Evolutionary conservation across 148 eudicot genomes (phyloP), one percentile per base, ranked within the genome.

Genomic region (Fagopyrum esculentum): DNA sequence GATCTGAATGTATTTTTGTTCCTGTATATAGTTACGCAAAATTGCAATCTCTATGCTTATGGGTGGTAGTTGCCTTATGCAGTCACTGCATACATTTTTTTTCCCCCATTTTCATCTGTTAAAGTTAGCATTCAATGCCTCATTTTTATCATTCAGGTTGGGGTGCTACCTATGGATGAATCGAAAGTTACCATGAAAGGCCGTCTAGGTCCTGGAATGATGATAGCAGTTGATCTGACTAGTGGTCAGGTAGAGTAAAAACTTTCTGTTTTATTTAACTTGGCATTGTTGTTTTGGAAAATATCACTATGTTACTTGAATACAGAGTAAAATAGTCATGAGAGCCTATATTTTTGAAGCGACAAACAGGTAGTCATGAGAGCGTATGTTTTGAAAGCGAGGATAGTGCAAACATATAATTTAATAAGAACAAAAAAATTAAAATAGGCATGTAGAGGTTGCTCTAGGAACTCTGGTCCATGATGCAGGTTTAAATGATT

Each of bases 161-260:
- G 98, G 72, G 98, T 95, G 77, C 79, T 95, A 49, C 98, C 98
- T 45, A 85, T 89, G 86, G 98, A 95, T 86, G 97, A 95, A 76
- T 95, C 98, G 59, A 92, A 95, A 80, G 85, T 95, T 75, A 86
- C 79, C 74, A 92, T 90, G 97, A 95, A 95, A 85, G 98, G 98
- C 75, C 98, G 98, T 30, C 85, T 95, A 78, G 98, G 98, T 83
- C 98, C 98, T 71, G 98, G 98, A 80, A 95, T 95, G 98, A 95
- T 95, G 98, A 95, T 95, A 75, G 17, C 96, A 59, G 98, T 84
- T 79, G 93, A 95, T 85, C 85, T 95, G 75, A 74, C 49, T n/a
- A 87, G 81, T 83, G 98, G 98, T 63, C 98, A 95, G 98, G 98
- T 95, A 73, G 90, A 51, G 44, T 17, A 51, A 15, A 52, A 73